Percentiles rank a stretch among this genome's conserved stretches.
These are phyloP conservation scores for Fusarium circinatum DNA, from an alignment of 2,329 filamentous ascomycete genomes.

Conservation along the genomic window DNA sequence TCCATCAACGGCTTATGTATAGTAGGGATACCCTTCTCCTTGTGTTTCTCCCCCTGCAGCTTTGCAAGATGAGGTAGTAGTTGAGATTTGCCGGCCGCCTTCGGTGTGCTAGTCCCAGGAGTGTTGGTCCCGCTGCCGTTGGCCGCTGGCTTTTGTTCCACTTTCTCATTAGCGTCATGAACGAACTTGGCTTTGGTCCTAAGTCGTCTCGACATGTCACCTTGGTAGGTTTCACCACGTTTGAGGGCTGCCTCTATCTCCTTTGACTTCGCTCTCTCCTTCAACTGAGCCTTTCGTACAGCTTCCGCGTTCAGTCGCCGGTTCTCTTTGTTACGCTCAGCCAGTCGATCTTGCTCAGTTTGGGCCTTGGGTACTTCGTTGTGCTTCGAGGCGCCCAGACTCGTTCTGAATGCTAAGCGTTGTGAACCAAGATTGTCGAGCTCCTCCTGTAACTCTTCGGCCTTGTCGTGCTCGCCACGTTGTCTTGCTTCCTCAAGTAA, in stretches of 20 bases:
- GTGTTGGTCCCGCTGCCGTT: slow-evolving; percentile 62
- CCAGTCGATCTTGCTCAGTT: slow-evolving; percentile 83
- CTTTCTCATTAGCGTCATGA: slow-evolving; percentile 67
- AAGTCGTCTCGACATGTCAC: slow-evolving; percentile 70
- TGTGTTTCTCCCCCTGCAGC: slow-evolving; percentile 62
- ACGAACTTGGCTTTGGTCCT: slow-evolving; percentile 75
- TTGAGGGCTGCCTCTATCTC: slow-evolving; percentile 70
- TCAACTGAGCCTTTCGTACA: slow-evolving; percentile 89
- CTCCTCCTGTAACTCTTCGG: slow-evolving; percentile 65
- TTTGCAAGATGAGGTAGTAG: slow-evolving; percentile 64
- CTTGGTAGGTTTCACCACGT: slow-evolving; percentile 69
- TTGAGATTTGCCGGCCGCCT: slow-evolving; percentile 53
- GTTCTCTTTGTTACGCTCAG: slow-evolving; percentile 85
- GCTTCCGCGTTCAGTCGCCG: slow-evolving; percentile 86
- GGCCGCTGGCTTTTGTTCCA: slow-evolving; percentile 60
- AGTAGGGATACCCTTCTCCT: slow-evolving; percentile 69
- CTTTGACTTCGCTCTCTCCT: slow-evolving; percentile 74
- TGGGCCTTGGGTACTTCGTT: slow-evolving; percentile 59
- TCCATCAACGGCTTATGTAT: slow-evolving; percentile 86
- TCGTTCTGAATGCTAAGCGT: slow-evolving; percentile 79
- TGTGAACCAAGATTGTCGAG: slow-evolving; percentile 72
- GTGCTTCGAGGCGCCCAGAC: slow-evolving; percentile 65
- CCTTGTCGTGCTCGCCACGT: slow-evolving; percentile 68
- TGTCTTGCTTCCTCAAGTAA: slow-evolving; percentile 74
- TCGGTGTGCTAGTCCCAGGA: slow-evolving; percentile 65